These are phyloP conservation scores for Mortierella sp. DNA, from an alignment of 371 early-diverging fungal genomes.

Conservation along the genomic window DNA sequence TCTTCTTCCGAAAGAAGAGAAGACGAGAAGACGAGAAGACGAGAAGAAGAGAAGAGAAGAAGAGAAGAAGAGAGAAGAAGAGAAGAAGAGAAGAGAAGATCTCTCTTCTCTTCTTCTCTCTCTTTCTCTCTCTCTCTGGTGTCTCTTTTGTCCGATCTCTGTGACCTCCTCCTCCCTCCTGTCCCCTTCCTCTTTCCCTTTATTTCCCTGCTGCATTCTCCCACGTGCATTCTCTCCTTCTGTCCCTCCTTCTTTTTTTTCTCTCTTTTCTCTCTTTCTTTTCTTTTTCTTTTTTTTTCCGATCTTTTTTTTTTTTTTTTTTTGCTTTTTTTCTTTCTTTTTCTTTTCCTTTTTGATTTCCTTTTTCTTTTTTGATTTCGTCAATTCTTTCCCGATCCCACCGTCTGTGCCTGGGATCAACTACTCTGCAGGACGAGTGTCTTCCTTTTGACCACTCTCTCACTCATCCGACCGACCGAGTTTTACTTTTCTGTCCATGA, in stretches of 20 bases:
- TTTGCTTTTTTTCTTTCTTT: neutral
- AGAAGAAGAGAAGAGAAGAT: slow-evolving; percentile 3
- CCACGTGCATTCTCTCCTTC: neutral
- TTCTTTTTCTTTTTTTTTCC: neutral
- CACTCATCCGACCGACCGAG: neutral
- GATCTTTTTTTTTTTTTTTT: too few species aligned
- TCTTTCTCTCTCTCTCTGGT: neutral
- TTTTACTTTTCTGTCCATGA: neutral
- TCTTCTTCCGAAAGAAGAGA: too few species aligned
- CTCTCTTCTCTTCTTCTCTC: neutral
- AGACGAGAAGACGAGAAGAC: too few species aligned
- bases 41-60: slow-evolving; percentile 3
- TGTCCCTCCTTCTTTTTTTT: neutral
- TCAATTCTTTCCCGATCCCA: too few species aligned
- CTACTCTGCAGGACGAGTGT: too few species aligned
- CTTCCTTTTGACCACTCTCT: neutral
- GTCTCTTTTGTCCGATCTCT: neutral
- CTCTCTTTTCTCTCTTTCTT: neutral
- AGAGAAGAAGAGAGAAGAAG: neutral
- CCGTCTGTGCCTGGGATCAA: too few species aligned
- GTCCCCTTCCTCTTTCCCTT: neutral
- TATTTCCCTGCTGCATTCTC: neutral
- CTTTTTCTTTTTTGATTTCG: neutral
- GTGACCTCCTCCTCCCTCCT: neutral
- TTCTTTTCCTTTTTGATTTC: neutral